Conservation (phyloP, 1,284 basidiomycete genomes). For the Pterula multifida region DNA sequence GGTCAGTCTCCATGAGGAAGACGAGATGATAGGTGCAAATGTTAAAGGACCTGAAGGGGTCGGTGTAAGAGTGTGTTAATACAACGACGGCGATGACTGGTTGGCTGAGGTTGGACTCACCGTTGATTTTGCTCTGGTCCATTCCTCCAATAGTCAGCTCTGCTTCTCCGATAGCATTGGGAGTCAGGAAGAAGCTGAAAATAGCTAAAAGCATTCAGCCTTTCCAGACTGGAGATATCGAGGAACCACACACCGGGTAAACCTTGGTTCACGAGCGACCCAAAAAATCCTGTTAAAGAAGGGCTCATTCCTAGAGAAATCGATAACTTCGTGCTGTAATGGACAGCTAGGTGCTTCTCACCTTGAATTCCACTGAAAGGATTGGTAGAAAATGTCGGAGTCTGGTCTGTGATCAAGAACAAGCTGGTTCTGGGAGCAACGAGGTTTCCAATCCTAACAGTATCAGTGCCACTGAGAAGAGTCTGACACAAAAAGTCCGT, state of each 20-base stretch:
- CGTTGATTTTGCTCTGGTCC: constrained; percentile 23
- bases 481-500: constrained; percentile 6
- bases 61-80: constrained; percentile 10
- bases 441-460: constrained; percentile 20
- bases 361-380: constrained; percentile 24
- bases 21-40: neutral
- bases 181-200: constrained; percentile 28
- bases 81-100: constrained; percentile 1
- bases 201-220: constrained; percentile 15
- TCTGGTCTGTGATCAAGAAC: constrained; percentile 25
- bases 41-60: constrained; percentile 4
- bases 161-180: constrained; percentile 22
- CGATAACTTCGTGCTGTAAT: neutral
- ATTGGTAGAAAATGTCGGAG: constrained; percentile 20
- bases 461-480: constrained; percentile 18
- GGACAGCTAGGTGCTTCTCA: too few relatives aligned
- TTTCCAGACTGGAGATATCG: neutral
- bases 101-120: constrained; percentile 8
- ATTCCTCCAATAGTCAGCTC: constrained; percentile 30
- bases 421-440: constrained; percentile 15
- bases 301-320: constrained; percentile 16
- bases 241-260: constrained; percentile 16
- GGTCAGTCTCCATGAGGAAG: constrained; percentile 18
- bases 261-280: constrained; percentile 16
- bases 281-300: constrained; percentile 18